Percentiles rank a stretch among this genome's conserved stretches.
Conservation (phyloP, 768 basidiomycete genomes). For the Amanita muscaria region DNA sequence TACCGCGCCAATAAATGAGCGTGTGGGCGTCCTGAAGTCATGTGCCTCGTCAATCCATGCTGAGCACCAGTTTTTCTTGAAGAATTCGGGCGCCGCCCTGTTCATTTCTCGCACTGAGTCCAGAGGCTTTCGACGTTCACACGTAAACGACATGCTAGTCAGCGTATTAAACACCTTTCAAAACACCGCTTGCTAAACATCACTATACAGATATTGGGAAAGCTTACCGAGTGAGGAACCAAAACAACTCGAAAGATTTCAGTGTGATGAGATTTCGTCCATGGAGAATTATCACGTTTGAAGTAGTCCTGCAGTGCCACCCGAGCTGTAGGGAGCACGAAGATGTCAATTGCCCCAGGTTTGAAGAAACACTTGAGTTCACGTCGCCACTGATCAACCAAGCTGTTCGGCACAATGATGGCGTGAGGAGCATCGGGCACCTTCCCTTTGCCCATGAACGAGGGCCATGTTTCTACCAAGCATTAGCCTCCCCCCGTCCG, state of each 20-base stretch:
- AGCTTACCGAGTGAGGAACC: background rate
- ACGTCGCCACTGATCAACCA: constrained; percentile 16
- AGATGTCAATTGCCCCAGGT: background rate
- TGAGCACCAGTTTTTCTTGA: background rate
- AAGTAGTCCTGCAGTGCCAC: too few relatives aligned
- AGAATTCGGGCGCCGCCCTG: background rate
- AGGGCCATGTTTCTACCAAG: background rate
- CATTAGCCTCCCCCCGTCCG: too few relatives aligned
- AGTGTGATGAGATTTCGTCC: too few relatives aligned
- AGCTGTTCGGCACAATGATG: constrained; percentile 15
- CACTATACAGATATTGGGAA: too few relatives aligned
- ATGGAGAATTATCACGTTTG: too few relatives aligned
- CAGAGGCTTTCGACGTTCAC: too few relatives aligned
- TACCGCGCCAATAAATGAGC: background rate
- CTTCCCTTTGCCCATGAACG: background rate
- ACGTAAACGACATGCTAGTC: background rate
- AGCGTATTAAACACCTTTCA: background rate
- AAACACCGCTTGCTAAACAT: too few relatives aligned
- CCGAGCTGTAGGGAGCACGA: background rate
- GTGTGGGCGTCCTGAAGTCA: background rate
- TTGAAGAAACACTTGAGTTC: constrained; percentile 8
- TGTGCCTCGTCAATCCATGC: background rate
- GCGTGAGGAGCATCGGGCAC: constrained; percentile 13
- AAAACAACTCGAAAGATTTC: background rate
- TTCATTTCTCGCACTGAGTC: too few relatives aligned